phyloP scores from a whole-genome alignment of 2,329 filamentous ascomycete genomes.

The Plectosphaerella plurivora region DNA sequence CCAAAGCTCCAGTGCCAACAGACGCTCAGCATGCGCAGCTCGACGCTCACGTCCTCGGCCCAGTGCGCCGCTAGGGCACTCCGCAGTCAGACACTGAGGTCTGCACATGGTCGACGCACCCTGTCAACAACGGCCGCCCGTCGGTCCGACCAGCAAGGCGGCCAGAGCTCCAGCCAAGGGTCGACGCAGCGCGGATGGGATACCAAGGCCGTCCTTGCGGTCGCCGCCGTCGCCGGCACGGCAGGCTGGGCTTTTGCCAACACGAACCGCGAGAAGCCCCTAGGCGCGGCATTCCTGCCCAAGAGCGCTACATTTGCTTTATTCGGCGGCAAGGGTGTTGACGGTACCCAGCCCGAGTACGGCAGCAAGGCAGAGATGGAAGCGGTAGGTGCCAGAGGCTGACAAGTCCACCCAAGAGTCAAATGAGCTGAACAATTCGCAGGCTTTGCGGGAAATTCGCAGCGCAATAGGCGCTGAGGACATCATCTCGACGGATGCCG shows the following conservation, averaged over 20 bases:
- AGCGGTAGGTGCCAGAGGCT: conserved; percentile 10
- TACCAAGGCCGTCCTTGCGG: conserved; percentile 27
- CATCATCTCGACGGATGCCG: conserved; percentile 58
- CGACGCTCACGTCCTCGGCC: not conserved
- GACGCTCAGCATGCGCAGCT: not conserved
- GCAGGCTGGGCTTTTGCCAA: conserved; percentile 36
- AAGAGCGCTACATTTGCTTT: conserved; percentile 17
- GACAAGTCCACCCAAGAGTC: too few relatives aligned
- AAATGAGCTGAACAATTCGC: not conserved
- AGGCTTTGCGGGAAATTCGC: conserved; percentile 55
- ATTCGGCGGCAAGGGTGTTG: conserved; percentile 18
- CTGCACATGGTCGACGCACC: conserved; percentile 3
- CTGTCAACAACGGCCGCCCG: conserved; percentile 16
- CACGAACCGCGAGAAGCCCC: conserved; percentile 11
- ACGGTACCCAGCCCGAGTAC: conserved; percentile 23
- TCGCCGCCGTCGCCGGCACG: conserved; percentile 32
- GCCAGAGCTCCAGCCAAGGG: not conserved
- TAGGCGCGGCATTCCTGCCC: conserved; percentile 7
- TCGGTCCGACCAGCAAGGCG: conserved; percentile 4
- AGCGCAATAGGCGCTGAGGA: conserved; percentile 42
- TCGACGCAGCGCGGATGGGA: conserved; percentile 19
- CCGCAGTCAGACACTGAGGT: conserved; percentile 3
- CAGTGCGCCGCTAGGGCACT: conserved; percentile 5
- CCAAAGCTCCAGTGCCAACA: too few relatives aligned
- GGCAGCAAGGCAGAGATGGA: conserved; percentile 33